Conservation (phyloP, 495 filamentous ascomycete species). For the Penicillium steckii region DNA sequence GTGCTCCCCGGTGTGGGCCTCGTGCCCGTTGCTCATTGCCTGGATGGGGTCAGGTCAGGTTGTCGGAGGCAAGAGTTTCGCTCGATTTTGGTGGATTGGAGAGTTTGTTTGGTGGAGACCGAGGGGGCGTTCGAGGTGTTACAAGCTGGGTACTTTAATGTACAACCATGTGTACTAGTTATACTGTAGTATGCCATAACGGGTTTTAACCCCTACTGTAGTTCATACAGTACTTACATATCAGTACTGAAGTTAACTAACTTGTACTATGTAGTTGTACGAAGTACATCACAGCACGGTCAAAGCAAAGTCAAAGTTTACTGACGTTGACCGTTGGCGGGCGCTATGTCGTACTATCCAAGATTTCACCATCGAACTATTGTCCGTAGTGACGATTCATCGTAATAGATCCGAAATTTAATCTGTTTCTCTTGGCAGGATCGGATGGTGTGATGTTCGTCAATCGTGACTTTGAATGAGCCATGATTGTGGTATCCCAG, state of each 20-base stretch:
- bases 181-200: no score
- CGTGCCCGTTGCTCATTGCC: not conserved
- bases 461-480: not conserved
- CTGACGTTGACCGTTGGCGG: not conserved
- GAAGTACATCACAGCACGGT: no score
- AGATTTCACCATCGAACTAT: not conserved
- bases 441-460: not conserved
- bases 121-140: not conserved
- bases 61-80: not conserved
- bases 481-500: not conserved
- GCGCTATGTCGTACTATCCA: not conserved
- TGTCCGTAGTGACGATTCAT: not conserved
- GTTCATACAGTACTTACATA: no score
- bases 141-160: not conserved
- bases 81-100: not conserved
- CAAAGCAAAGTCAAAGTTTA: no score
- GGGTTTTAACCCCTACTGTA: no score
- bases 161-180: not conserved
- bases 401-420: not conserved
- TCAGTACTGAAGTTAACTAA: no score
- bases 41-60: not conserved
- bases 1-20: not conserved
- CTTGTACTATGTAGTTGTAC: no score
- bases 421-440: not conserved
- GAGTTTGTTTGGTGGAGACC: not conserved